phyloP scores from a whole-genome alignment of 768 basidiomycete species.

The Boletus reticulatus region DNA sequence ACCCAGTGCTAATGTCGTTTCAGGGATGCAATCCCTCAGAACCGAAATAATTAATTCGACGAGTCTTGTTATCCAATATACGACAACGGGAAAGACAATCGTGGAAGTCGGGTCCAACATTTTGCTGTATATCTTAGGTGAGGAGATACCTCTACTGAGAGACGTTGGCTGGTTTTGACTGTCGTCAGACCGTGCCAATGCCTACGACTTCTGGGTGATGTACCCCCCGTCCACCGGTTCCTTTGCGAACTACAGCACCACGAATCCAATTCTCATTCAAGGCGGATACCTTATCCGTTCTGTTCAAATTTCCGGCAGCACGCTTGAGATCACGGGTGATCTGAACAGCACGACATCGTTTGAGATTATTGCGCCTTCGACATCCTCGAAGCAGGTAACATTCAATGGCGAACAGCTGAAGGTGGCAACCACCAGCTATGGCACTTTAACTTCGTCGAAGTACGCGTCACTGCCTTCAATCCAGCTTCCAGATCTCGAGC shows the following conservation, averaged over 20 bases:
- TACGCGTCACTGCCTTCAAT: constrained; percentile 10
- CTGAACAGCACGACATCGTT: constrained; percentile 42
- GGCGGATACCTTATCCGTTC: constrained; percentile 49
- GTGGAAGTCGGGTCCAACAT: constrained; percentile 40
- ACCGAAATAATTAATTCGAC: constrained; percentile 35
- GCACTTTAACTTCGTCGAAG: constrained; percentile 34
- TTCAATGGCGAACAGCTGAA: constrained; percentile 41
- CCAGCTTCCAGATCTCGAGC: constrained; percentile 19
- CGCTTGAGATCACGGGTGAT: constrained; percentile 44
- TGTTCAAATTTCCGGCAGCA: constrained; percentile 33
- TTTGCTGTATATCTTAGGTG: constrained; percentile 46
- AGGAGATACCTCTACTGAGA: constrained; percentile 1
- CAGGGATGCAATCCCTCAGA: constrained; percentile 31
- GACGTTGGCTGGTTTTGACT: not conserved
- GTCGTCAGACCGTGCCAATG: constrained; percentile 43
- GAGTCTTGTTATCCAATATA: constrained; percentile 43
- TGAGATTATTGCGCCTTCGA: constrained; percentile 46
- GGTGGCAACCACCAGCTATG: constrained; percentile 39
- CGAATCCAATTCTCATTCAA: constrained; percentile 45
- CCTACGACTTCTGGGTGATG: constrained; percentile 52
- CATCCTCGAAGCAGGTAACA: constrained; percentile 37
- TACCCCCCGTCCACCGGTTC: constrained; percentile 37
- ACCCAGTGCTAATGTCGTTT: constrained; percentile 23
- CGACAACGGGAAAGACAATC: constrained; percentile 45
- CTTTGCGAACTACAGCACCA: constrained; percentile 35